phyloP scores from a whole-genome alignment of 352 stramenopile species.

The Phytopythium aichiense region DNA sequence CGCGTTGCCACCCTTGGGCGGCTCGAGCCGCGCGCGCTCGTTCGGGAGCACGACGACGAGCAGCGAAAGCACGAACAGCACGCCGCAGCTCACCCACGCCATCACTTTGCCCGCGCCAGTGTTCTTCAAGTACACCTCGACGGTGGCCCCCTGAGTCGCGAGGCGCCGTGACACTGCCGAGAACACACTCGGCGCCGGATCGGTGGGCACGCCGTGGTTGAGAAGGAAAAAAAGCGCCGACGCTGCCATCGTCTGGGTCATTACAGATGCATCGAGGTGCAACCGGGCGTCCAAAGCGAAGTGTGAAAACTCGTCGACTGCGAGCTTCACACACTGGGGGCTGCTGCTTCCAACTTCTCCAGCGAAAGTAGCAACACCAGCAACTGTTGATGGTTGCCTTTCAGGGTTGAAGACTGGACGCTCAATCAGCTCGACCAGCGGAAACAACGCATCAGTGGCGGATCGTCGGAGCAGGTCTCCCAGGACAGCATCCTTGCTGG shows the following conservation, averaged over 20 bases:
- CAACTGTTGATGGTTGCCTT: neutral
- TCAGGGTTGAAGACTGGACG: neutral
- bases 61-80: conserved; percentile 39
- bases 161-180: conserved; percentile 22
- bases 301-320: conserved; percentile 30
- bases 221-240: conserved; percentile 52
- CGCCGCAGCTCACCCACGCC: conserved; percentile 39
- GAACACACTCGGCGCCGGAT: conserved; percentile 14
- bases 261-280: conserved; percentile 13
- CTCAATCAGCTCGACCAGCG: conserved; percentile 37
- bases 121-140: conserved; percentile 52
- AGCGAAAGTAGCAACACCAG: neutral
- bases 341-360: neutral
- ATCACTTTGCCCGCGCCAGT: conserved; percentile 48
- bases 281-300: conserved; percentile 29
- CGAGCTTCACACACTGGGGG: neutral
- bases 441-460: conserved; percentile 10
- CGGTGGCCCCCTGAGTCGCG: conserved; percentile 13
- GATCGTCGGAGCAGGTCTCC: conserved; percentile 12
- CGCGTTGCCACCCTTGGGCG: conserved; percentile 43
- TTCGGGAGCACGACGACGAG: conserved; percentile 50
- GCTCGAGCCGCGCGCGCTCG: conserved; percentile 41
- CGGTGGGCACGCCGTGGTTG: conserved; percentile 35
- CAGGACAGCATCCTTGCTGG: conserved; percentile 19
- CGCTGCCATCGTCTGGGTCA: conserved; percentile 35